Evolutionary conservation across 257 asterid species (phyloP).

Genomic region (Forsythia viridissima): DNA sequence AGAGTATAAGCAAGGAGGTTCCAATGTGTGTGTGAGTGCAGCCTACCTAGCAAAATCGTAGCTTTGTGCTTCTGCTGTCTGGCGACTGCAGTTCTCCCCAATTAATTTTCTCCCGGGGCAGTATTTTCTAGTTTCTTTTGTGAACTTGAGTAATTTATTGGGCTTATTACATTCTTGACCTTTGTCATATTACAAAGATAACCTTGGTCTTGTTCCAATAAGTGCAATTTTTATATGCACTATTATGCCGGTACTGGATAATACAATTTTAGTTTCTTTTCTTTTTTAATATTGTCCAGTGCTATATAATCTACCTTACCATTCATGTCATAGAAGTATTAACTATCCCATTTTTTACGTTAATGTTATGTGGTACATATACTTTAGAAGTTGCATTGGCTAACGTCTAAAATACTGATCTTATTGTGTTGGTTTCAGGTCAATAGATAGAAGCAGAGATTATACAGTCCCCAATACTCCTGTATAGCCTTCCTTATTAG

Average conservation of each 20-base stretch:
- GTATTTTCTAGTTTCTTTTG: background rate
- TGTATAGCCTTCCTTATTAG: slow-evolving; percentile 58
- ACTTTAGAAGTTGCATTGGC: background rate
- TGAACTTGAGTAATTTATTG: background rate
- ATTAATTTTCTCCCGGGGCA: slow-evolving; percentile 4
- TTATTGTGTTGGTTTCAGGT: slow-evolving; percentile 51
- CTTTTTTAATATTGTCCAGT: background rate
- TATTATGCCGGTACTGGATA: too few species aligned
- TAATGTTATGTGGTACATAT: background rate
- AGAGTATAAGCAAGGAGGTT: too few species aligned
- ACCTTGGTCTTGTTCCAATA: background rate
- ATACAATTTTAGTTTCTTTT: background rate
- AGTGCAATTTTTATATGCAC: too few species aligned
- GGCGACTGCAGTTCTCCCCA: background rate
- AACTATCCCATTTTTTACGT: background rate
- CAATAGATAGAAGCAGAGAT: slow-evolving; percentile 91
- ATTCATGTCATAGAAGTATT: background rate
- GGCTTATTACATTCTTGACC: background rate
- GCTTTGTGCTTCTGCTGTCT: background rate
- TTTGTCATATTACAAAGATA: background rate
- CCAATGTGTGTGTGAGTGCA: background rate
- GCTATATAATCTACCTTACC: background rate
- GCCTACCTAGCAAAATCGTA: background rate
- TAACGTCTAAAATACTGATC: background rate
- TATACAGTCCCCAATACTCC: slow-evolving; percentile 73